These are phyloP conservation scores for Olyra latifolia DNA, from an alignment of 176 grass and related monocot species.

Conservation along the genomic window DNA sequence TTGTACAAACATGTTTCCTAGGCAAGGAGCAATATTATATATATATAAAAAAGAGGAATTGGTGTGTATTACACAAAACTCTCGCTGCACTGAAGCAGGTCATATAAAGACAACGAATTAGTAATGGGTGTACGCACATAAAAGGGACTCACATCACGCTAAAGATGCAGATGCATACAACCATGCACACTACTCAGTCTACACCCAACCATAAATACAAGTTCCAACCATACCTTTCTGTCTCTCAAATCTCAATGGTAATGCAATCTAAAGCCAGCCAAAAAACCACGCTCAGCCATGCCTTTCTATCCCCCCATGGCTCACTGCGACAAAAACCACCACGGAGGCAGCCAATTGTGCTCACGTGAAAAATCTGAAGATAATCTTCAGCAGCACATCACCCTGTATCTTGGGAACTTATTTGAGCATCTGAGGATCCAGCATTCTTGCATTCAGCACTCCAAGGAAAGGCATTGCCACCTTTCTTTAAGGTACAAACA, in stretches of 20 bases:
- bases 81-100: conserved; percentile 4
- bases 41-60: neutral
- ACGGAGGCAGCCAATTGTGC: neutral
- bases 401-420: neutral
- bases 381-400: neutral
- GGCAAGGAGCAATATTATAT: neutral
- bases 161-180: neutral
- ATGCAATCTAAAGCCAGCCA: conserved; percentile 3
- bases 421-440: neutral
- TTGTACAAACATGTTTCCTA: neutral
- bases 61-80: conserved; percentile 13
- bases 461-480: neutral
- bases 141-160: conserved; percentile 3
- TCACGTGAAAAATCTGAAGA: conserved; percentile 5
- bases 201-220: neutral
- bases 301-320: neutral
- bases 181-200: neutral
- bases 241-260: neutral
- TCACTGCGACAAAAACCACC: neutral
- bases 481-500: neutral
- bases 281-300: neutral
- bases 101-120: neutral
- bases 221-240: neutral
- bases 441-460: conserved; percentile 21
- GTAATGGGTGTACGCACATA: neutral